Evolutionary conservation across 2,329 filamentous ascomycete genomes (phyloP).

Genomic region (Apiospora sp.): DNA sequence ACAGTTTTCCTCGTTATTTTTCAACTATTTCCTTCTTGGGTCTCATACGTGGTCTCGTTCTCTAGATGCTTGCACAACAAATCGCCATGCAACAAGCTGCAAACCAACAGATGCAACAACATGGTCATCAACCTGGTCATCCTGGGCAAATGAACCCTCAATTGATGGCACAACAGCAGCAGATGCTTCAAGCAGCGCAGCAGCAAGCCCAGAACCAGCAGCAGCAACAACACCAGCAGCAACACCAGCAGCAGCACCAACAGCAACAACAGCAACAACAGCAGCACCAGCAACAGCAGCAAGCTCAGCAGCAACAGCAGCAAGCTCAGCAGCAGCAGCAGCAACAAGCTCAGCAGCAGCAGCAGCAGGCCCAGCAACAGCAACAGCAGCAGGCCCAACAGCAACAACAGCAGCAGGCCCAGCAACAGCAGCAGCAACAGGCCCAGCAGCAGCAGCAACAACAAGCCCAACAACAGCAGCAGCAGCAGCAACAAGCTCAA

Average conservation of each 20-base stretch:
- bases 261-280: slow-evolving; percentile 34
- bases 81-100: slow-evolving; percentile 46
- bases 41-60: slow-evolving; percentile 7
- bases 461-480: slow-evolving; percentile 16
- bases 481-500: slow-evolving; percentile 46
- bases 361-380: slow-evolving; percentile 30
- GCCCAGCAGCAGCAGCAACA: slow-evolving; percentile 20
- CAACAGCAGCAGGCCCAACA: slow-evolving; percentile 29
- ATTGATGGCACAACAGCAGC: slow-evolving; percentile 48
- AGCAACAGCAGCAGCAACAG: slow-evolving; percentile 35
- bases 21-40: neutral
- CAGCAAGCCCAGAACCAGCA: slow-evolving; percentile 41
- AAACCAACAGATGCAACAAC: slow-evolving; percentile 52
- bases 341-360: slow-evolving; percentile 18
- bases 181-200: slow-evolving; percentile 37
- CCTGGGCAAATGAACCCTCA: slow-evolving; percentile 50
- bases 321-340: slow-evolving; percentile 13
- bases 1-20: slow-evolving; percentile 23
- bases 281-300: slow-evolving; percentile 42
- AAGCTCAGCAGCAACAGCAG: slow-evolving; percentile 46
- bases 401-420: slow-evolving; percentile 35
- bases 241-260: slow-evolving; percentile 40
- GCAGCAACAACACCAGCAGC: slow-evolving; percentile 44
- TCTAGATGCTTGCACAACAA: slow-evolving; percentile 40
- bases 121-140: slow-evolving; percentile 44